Evolutionary conservation across 75 land plant species (phyloP).

Genomic region (Gnetum montanum): DNA sequence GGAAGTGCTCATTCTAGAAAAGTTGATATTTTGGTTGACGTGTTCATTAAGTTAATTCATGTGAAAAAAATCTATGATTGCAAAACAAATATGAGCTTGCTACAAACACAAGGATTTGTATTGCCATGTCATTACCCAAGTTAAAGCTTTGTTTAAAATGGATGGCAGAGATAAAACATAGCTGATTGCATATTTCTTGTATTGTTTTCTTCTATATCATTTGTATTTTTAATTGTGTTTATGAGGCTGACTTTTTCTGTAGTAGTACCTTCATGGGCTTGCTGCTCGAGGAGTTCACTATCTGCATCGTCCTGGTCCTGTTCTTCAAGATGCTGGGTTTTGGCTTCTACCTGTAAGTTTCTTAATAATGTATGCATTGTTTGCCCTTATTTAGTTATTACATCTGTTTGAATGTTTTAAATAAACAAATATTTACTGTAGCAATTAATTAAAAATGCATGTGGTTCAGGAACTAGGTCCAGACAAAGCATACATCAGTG

Average conservation of each 20-base stretch:
- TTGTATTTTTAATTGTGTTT: background rate
- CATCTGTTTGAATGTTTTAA: background rate
- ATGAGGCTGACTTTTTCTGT: too few relatives aligned
- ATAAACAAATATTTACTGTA: background rate
- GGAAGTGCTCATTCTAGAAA: too few relatives aligned
- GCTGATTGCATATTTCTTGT: background rate
- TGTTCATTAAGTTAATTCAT: too few relatives aligned
- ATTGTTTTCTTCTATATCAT: background rate
- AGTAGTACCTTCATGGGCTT: constrained; percentile 91
- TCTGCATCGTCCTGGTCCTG: constrained; percentile 84
- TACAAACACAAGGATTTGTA: too few relatives aligned
- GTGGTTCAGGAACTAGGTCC: constrained; percentile 86
- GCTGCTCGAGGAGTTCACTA: constrained; percentile 94
- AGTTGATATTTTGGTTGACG: too few relatives aligned
- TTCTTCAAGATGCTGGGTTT: constrained; percentile 88
- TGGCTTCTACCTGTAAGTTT: constrained; percentile 65
- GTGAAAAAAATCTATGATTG: too few relatives aligned
- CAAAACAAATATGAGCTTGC: too few relatives aligned
- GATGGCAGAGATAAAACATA: background rate
- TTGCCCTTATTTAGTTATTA: background rate
- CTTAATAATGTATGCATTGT: background rate
- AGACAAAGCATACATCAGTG: constrained; percentile 77
- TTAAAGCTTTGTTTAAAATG: too few relatives aligned
- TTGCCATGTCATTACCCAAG: too few relatives aligned
- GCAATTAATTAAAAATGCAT: too few relatives aligned